A percentile compares a stretch with the other conserved stretches of the same genome.
phyloP scores from a whole-genome alignment of 192 early-diverging fungal species.

The Coemansia sp. region DNA sequence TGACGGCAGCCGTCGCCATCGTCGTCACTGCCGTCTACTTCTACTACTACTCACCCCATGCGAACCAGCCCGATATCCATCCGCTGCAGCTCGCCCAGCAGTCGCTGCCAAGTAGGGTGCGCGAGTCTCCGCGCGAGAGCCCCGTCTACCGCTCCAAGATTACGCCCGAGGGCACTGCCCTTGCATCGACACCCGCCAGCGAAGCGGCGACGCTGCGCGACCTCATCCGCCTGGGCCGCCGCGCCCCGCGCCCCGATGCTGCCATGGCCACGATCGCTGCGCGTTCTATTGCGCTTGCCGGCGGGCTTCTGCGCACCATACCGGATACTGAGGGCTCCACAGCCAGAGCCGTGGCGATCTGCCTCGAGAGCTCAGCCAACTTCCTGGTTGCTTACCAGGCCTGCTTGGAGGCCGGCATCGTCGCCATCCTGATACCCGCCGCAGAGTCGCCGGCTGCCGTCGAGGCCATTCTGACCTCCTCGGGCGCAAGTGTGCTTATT shows the following conservation, averaged over 20 bases:
- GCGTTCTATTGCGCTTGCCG: conserved; percentile 24
- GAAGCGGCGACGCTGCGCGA: conserved; percentile 23
- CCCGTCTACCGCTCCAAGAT: conserved; percentile 48
- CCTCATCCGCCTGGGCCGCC: conserved; percentile 25
- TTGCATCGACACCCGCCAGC: conserved; percentile 16
- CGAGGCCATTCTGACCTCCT: conserved; percentile 21
- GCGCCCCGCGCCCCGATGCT: conserved; percentile 10
- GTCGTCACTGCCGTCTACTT: conserved; percentile 33
- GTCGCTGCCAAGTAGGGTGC: conserved; percentile 34
- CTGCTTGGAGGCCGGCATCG: conserved; percentile 39
- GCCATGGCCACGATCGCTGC: conserved; percentile 8
- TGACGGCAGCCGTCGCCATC: conserved; percentile 23
- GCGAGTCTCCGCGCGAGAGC: conserved; percentile 33
- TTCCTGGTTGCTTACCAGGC: conserved; percentile 43
- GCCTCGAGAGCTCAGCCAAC: conserved; percentile 25
- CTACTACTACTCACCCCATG: conserved; percentile 48
- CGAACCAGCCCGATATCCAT: conserved; percentile 51
- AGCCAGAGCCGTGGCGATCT: conserved; percentile 12
- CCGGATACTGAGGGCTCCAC: neutral
- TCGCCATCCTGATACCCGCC: conserved; percentile 29
- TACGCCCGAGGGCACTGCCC: conserved; percentile 27
- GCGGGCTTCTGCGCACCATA: conserved; percentile 12
- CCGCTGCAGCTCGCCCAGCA: conserved; percentile 51
- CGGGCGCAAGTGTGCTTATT: conserved; percentile 24
- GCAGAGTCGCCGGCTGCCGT: conserved; percentile 10